phyloP scores from a whole-genome alignment of 2,329 filamentous ascomycete species.

The Xylaria sp. region DNA sequence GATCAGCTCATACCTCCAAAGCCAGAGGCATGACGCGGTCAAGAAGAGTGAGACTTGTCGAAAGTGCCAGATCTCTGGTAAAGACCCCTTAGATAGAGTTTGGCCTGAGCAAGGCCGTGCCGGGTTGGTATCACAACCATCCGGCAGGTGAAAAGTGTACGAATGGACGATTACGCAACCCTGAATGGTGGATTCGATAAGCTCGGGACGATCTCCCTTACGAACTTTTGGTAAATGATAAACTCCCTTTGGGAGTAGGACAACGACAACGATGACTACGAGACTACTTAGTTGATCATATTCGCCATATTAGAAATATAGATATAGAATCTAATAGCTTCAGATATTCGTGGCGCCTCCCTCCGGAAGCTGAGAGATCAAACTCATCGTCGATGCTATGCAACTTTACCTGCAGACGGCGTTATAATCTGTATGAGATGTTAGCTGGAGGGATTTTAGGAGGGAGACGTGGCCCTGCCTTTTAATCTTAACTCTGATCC shows the following conservation, averaged over 20 bases:
- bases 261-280: background rate
- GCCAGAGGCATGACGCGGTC: slow-evolving; percentile 27
- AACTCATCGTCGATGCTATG: background rate
- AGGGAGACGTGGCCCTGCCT: slow-evolving; percentile 14
- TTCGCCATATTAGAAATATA: background rate
- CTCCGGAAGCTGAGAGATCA: background rate
- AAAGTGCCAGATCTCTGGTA: slow-evolving; percentile 1
- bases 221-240: background rate
- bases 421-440: background rate
- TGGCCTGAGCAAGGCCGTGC: slow-evolving; percentile 2
- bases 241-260: background rate
- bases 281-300: background rate
- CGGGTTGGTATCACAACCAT: slow-evolving; percentile 7
- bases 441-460: slow-evolving; percentile 9
- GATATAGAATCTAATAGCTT: background rate
- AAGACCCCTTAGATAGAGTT: slow-evolving; percentile 24
- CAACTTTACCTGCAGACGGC: background rate
- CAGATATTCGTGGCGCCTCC: background rate
- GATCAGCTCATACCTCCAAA: slow-evolving; percentile 15
- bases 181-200: background rate
- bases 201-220: background rate
- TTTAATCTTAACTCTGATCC: slow-evolving; percentile 9
- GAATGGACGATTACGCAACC: slow-evolving; percentile 4
- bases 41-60: background rate
- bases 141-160: slow-evolving; percentile 2